Evolutionary conservation across 1,284 basidiomycete species (phyloP).

Genomic region (Fomes fomentarius): DNA sequence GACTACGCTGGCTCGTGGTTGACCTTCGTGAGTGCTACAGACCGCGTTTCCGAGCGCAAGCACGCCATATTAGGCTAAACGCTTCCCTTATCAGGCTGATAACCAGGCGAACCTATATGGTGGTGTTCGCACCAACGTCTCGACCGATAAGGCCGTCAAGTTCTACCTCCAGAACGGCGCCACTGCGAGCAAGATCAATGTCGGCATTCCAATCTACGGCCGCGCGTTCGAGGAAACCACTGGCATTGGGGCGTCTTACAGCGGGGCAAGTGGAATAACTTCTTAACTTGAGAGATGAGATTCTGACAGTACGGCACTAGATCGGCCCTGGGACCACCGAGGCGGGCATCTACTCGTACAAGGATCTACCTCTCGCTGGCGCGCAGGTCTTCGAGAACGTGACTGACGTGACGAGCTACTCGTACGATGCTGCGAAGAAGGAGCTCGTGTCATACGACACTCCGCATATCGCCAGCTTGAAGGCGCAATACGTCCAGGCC

Average conservation of each 20-base stretch:
- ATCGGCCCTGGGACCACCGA: conserved; percentile 77
- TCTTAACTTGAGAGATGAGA: neutral
- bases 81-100: conserved; percentile 46
- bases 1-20: conserved; percentile 79
- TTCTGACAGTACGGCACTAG: conserved; percentile 34
- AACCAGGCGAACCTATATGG: conserved; percentile 87
- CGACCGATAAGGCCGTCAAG: conserved; percentile 73
- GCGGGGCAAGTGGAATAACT: conserved; percentile 49
- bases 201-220: conserved; percentile 90
- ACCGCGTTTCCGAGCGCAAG: neutral
- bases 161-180: conserved; percentile 74
- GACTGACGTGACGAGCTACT: conserved; percentile 77
- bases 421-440: conserved; percentile 66
- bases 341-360: conserved; percentile 78
- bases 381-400: conserved; percentile 70
- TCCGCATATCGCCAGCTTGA: conserved; percentile 70
- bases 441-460: conserved; percentile 85
- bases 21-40: conserved; percentile 39
- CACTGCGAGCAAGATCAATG: conserved; percentile 70
- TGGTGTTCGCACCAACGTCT: conserved; percentile 60
- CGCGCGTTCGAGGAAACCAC: conserved; percentile 81
- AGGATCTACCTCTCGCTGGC: conserved; percentile 65
- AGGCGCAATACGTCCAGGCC: conserved; percentile 74
- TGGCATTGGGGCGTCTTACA: conserved; percentile 78
- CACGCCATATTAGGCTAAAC: neutral